Conservation (phyloP, 2,329 filamentous ascomycete genomes). For the Penicillium sp. region DNA sequence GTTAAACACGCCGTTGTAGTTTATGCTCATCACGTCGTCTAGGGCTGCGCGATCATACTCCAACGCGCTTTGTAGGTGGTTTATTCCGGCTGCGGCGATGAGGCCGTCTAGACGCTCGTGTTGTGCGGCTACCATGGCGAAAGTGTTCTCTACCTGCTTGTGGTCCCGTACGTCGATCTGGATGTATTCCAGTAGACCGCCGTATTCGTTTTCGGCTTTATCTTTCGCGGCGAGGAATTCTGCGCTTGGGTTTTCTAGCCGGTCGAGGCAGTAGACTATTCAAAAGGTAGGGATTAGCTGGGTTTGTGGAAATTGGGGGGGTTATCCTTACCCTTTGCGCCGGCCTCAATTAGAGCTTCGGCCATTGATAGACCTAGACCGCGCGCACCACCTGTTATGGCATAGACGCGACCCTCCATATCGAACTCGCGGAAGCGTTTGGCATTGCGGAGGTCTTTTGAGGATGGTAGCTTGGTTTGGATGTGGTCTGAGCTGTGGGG, state of each 20-base stretch:
- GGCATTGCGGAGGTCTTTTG: slow-evolving; percentile 22
- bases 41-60: slow-evolving; percentile 43
- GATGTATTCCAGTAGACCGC: slow-evolving; percentile 47
- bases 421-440: slow-evolving; percentile 46
- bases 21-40: slow-evolving; percentile 49
- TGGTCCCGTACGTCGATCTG: slow-evolving; percentile 49
- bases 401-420: slow-evolving; percentile 42
- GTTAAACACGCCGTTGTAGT: slow-evolving; percentile 53
- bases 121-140: slow-evolving; percentile 36
- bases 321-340: slow-evolving; percentile 42
- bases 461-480: slow-evolving; percentile 30
- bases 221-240: slow-evolving; percentile 45
- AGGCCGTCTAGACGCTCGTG: slow-evolving; percentile 42
- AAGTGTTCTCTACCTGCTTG: slow-evolving; percentile 35
- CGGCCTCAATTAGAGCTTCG: slow-evolving; percentile 49
- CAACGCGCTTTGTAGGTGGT: slow-evolving; percentile 43
- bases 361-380: slow-evolving; percentile 49
- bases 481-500: slow-evolving; percentile 29
- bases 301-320: background rate
- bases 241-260: slow-evolving; percentile 42
- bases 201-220: slow-evolving; percentile 36
- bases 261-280: slow-evolving; percentile 50
- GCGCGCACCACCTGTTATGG: slow-evolving; percentile 46
- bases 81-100: slow-evolving; percentile 46
- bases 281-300: background rate